Evolutionary conservation across 371 early-diverging fungal species (phyloP).

Genomic region (Mortierella sp.): DNA sequence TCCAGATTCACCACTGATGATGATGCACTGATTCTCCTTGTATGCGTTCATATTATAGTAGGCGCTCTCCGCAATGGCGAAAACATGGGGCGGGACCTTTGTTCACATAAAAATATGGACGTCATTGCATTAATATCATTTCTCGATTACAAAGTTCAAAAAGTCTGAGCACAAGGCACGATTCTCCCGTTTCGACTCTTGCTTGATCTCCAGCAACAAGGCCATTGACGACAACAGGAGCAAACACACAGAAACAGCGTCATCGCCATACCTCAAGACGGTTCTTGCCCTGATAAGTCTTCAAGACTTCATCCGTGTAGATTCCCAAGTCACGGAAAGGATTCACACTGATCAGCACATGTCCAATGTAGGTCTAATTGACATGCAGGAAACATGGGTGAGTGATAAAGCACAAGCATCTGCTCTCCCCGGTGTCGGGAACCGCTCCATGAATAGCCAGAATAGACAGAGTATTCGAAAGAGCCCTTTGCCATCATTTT

Average conservation of each 20-base stretch:
- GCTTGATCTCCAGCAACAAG: not conserved
- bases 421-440: too few species aligned
- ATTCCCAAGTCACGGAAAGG: slow-evolving; percentile 88
- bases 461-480: not conserved
- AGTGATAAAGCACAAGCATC: not conserved
- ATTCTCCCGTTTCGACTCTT: not conserved
- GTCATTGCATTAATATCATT: slow-evolving; percentile 7
- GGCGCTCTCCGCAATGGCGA: slow-evolving; percentile 86
- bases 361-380: slow-evolving; percentile 85
- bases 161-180: not conserved
- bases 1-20: slow-evolving; percentile 93
- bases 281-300: slow-evolving; percentile 84
- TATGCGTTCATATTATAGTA: slow-evolving; percentile 95
- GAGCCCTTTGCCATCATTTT: slow-evolving; percentile 10
- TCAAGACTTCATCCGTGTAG: slow-evolving; percentile 79
- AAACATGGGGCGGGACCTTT: slow-evolving; percentile 88
- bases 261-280: slow-evolving; percentile 73
- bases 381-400: not conserved
- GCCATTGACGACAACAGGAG: not conserved
- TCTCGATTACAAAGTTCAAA: not conserved
- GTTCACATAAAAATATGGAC: not conserved
- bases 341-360: slow-evolving; percentile 90
- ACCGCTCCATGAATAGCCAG: not conserved
- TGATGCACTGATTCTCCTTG: slow-evolving; percentile 98
- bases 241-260: not conserved